Evolutionary conservation across 768 basidiomycete species (phyloP).

Genomic region (Rhodotorula taiwanensis): DNA sequence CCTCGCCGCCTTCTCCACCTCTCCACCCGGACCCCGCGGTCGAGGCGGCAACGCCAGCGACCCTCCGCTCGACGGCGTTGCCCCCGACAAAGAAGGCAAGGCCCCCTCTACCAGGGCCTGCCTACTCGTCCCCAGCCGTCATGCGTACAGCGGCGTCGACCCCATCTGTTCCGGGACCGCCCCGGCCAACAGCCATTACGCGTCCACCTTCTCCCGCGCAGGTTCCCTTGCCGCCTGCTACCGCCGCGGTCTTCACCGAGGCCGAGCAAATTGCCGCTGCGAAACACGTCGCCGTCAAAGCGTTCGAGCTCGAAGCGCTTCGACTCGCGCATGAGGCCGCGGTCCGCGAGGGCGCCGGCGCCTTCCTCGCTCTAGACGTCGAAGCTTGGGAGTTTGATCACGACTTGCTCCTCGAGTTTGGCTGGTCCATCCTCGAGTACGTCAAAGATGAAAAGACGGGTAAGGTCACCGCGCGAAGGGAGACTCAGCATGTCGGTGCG

Average conservation of each 20-base stretch:
- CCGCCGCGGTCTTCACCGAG: no score
- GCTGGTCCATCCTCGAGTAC: slow-evolving; percentile 25
- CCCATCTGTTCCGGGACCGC: no score
- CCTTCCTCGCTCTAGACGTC: slow-evolving; percentile 31
- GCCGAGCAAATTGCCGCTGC: not conserved
- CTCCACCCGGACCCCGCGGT: no score
- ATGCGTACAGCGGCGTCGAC: not conserved
- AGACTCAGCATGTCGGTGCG: slow-evolving; percentile 18
- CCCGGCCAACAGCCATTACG: no score
- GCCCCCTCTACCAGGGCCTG: not conserved
- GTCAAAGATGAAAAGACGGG: not conserved
- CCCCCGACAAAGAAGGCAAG: no score
- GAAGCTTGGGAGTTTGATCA: slow-evolving; percentile 27
- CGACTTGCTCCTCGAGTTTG: slow-evolving; percentile 21
- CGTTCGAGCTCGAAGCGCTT: slow-evolving; percentile 14
- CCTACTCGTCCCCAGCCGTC: not conserved
- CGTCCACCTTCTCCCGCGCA: no score
- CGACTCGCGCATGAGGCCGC: slow-evolving; percentile 15
- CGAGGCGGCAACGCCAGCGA: no score
- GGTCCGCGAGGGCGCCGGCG: slow-evolving; percentile 2
- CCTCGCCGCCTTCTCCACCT: no score
- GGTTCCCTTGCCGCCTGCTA: no score
- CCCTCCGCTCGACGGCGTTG: no score
- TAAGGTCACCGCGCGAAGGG: slow-evolving; percentile 5
- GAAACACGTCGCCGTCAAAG: not conserved